Conservation (phyloP, 164 flowering plant species). For the Stephania cephalantha region DNA sequence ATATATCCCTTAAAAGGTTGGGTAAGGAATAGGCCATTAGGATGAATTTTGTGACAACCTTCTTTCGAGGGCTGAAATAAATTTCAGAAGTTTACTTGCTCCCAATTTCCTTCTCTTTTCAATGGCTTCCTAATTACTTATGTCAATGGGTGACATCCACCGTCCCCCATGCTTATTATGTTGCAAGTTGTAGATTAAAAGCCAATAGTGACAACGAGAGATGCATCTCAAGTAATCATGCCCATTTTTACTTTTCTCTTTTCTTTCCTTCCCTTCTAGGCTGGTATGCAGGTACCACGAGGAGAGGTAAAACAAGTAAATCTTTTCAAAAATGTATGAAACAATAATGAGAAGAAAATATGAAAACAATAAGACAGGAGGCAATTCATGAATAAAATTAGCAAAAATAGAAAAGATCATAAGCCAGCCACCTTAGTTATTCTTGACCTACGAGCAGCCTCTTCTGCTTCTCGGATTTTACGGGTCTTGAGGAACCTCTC, state of each 20-base stretch:
- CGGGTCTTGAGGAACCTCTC: constrained; percentile 74
- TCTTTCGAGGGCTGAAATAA: too few species aligned
- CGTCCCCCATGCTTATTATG: not conserved
- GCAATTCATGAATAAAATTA: not conserved
- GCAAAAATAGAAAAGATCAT: not conserved
- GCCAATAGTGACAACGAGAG: not conserved
- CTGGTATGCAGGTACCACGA: not conserved
- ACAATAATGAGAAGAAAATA: not conserved
- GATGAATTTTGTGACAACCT: too few species aligned
- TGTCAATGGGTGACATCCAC: not conserved
- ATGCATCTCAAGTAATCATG: not conserved
- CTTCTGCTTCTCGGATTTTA: constrained; percentile 86
- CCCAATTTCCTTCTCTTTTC: too few species aligned
- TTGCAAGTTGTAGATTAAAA: not conserved
- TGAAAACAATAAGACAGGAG: not conserved
- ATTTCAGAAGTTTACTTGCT: too few species aligned
- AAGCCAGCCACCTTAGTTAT: constrained; percentile 53
- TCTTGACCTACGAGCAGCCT: constrained; percentile 75
- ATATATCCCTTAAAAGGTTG: too few species aligned
- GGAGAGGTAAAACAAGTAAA: not conserved
- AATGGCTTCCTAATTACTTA: too few species aligned
- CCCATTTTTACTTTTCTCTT: not conserved
- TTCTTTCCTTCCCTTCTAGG: too few species aligned
- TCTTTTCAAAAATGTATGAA: not conserved
- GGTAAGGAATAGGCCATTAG: too few species aligned